Evolutionary conservation across 1,284 basidiomycete species (phyloP), one percentile per base, ranked within the genome.

Genomic region (Ceratorhiza oryzae-sativae): DNA sequence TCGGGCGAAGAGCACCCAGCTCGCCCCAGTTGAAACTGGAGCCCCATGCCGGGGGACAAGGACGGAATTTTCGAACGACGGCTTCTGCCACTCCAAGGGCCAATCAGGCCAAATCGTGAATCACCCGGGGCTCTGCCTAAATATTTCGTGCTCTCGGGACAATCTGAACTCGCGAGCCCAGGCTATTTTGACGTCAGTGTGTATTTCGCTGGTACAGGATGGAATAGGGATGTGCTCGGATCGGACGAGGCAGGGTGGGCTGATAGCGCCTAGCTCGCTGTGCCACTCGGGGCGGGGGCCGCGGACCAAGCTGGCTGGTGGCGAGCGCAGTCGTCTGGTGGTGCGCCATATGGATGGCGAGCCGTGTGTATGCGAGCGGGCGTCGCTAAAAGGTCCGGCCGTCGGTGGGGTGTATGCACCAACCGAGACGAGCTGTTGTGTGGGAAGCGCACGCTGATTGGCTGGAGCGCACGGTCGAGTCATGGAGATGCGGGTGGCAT

Each of bases 391-490:
- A n/a, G 55, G 30, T 58, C 55, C 55, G 55, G 55, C 55, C 55
- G 55, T 30, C 20, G 55, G 49, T 4, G 20, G 20, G 55, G 30
- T 58, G 36, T 58, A 58, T 58, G 55, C 55, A 34, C 34, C 32
- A 34, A 41, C 32, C 55, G 55, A 41, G 55, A n/a, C 55, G 55
- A 58, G 55, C 39, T 20, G 36, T n/a, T n/a, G 55, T 34, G 55
- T 58, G 55, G 20, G 55, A 58, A 58, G 32, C 20, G n/a, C 9
- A n/a, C 55, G 32, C 32, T 58, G 55, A 58, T 58, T 58, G 55
- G 55, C 27, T 41, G 25, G 49, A n/a, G 55, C 6, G 12, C 13
- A 30, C 1, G 32, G 55, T 45, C 55, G 55, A 58, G 55, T 58
- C 55, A 58, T 58, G 18, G 1, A 15, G 30, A 12, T 15, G 25